Percentiles rank a stretch among this genome's conserved stretches.
Conservation (phyloP, 225 moss, liverwort and hornwort genomes). For the Rhytidiadelphus loreus region DNA sequence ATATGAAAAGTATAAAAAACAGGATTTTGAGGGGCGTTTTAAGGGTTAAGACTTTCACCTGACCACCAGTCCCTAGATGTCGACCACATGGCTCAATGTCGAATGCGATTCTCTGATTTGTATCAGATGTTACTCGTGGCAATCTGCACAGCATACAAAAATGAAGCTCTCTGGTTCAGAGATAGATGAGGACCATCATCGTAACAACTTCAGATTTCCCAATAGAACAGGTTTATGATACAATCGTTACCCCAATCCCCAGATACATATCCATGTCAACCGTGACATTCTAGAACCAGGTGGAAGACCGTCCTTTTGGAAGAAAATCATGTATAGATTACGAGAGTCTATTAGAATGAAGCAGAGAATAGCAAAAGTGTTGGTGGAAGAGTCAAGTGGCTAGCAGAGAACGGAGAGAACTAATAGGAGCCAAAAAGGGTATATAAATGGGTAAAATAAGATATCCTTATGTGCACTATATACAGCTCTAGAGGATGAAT, state of each 20-base stretch:
- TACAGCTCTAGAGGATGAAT: neutral
- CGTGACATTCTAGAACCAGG: neutral
- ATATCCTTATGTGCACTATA: neutral
- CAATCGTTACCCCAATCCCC: neutral
- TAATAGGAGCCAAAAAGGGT: no score
- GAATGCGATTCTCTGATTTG: slow-evolving; percentile 87
- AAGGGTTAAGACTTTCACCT: slow-evolving; percentile 23
- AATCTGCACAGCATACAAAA: slow-evolving; percentile 26
- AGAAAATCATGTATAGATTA: neutral
- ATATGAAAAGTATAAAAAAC: neutral
- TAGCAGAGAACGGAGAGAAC: neutral
- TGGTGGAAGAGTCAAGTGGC: neutral
- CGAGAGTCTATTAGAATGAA: neutral
- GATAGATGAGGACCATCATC: neutral
- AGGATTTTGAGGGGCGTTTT: neutral
- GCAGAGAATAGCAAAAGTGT: neutral
- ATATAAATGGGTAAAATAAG: neutral
- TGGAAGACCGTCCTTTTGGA: neutral
- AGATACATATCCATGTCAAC: neutral
- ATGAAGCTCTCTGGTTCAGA: neutral
- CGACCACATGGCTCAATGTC: slow-evolving; percentile 89
- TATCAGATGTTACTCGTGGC: slow-evolving; percentile 58
- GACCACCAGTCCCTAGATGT: slow-evolving; percentile 87
- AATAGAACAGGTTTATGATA: neutral
- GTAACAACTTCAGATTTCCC: neutral